These are phyloP conservation scores for Leccinum variicolor DNA, from an alignment of 768 basidiomycete species.

Conservation along the genomic window DNA sequence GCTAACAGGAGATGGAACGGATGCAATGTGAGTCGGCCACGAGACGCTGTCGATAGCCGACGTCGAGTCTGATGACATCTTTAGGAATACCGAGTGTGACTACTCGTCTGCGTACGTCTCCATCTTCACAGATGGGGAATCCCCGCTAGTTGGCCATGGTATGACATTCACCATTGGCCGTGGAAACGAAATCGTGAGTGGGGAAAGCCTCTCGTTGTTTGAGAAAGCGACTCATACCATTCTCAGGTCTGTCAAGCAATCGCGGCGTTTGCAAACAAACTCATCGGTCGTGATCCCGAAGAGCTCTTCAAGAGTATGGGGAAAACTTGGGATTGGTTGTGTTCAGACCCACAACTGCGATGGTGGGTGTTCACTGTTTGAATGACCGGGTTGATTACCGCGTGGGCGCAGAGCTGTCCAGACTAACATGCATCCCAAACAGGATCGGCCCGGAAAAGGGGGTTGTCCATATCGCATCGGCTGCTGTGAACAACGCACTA, in stretches of 20 bases:
- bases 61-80: background rate
- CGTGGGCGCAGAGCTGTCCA: background rate
- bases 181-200: slow-evolving; percentile 84
- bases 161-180: slow-evolving; percentile 96
- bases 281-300: slow-evolving; percentile 80
- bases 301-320: slow-evolving; percentile 89
- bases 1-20: slow-evolving; percentile 86
- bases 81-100: slow-evolving; percentile 92
- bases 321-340: slow-evolving; percentile 81
- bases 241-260: slow-evolving; percentile 78
- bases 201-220: background rate
- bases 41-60: background rate
- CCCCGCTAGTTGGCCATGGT: slow-evolving; percentile 77
- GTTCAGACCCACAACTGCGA: slow-evolving; percentile 85
- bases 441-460: slow-evolving; percentile 96
- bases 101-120: slow-evolving; percentile 92
- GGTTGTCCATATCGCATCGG: slow-evolving; percentile 87
- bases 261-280: slow-evolving; percentile 70
- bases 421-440: slow-evolving; percentile 3
- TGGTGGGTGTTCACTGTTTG: slow-evolving; percentile 48
- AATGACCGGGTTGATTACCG: background rate
- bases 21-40: slow-evolving; percentile 68
- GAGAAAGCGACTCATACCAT: slow-evolving; percentile 1
- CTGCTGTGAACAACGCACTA: slow-evolving; percentile 86
- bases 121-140: slow-evolving; percentile 61